Evolutionary conservation across 495 filamentous ascomycete species (phyloP), one percentile per base, ranked within the genome.

Genomic region (Penicillium pancosmium): DNA sequence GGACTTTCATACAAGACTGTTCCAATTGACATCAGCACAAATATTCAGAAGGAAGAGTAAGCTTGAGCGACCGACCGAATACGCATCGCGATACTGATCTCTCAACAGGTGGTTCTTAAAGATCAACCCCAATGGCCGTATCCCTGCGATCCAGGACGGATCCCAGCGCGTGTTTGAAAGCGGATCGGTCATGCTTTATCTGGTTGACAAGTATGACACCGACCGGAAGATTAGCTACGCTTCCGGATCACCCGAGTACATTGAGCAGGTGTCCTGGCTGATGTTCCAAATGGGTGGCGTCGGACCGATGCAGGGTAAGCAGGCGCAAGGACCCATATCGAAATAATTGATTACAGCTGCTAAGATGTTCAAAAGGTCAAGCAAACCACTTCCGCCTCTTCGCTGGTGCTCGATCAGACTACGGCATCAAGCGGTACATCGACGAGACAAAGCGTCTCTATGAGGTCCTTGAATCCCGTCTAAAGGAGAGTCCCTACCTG

Each of bases 81-180:
- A 11, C 34, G 33, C 52, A 18, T 43, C 8, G 12, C n/a, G 41
- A 44, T 0, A 16, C 38, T 41, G 23, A 47, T 16, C 13, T 11
- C 9, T 0, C 4, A 44, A 36, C n/a, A 72, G 69, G 15, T 92
- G 90, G 89, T 96, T 91, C 73, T 78, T 94, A 31, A 85, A 84
- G 19, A 92, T 96, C 68, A 96, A 94, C 68, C 92, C 92, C 40
- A 96, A 96, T 67, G 92, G 92, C 53, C 89, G 92, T 43, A 93
- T 96, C 56, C 92, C 92, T 7, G 90, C 91, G 1, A 66, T 96
- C 15, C 62, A 64, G 5, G 64, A 74, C 55, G 68, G 70, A 33
- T 60, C 65, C 4, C 71, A 75, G 58, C 73, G 78, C 25, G 68
- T 82, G 36, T 81, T 81, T 50, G 78, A 82, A 52, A 75, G 73